Evolutionary conservation across 73 alveolate species (phyloP), one percentile per base, ranked within the genome.

Genomic region (Paramecium biaurelia): DNA sequence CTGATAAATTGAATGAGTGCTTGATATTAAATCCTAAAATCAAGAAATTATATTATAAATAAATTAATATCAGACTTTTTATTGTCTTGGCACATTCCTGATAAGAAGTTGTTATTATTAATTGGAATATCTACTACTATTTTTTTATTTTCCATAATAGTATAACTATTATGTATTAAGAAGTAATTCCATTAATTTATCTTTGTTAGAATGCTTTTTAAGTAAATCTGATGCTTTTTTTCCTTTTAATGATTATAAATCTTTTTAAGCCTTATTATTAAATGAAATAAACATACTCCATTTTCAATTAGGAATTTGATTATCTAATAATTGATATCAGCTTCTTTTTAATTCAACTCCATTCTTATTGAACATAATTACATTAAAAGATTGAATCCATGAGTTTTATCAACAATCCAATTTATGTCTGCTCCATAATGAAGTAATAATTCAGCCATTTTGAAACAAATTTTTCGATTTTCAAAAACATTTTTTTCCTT

Each of bases 381-480:
- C 96, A 94, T 85, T 15, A 96, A 92, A n/a, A 94, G 90, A 34
- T 97, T 96, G 72, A 92, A 94, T 26, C 97, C 98, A 37, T 94
- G 93, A 35, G 82, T 92, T 42, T 53, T 92, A 38, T 72, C 94
- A 4, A 89, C 94, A 21, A 89, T 89, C 94, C 94, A 92, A 76
- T 96, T 85, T 18, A 96, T 93, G 76, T 96, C 98, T 7, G 98
- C 97, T 20, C 98, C 98, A 88, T 79, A 87, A 30, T 90, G 84
- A 28, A 96, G 93, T 24, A 96, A 67, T 1, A 96, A 58, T 57
- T 94, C 97, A 35, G 98, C 98, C 58, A 96, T 96, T 92, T 96
- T 96, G 20, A 93, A 63, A 74, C 98, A 96, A 18, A 96, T 94
- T 85, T 96, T 96, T 58, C 96, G 95, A 86, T 96, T 96, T 76